Evolutionary conservation across 108 stramenopile genomes (phyloP).

Genomic region (Pseudonitzschia multiseries): DNA sequence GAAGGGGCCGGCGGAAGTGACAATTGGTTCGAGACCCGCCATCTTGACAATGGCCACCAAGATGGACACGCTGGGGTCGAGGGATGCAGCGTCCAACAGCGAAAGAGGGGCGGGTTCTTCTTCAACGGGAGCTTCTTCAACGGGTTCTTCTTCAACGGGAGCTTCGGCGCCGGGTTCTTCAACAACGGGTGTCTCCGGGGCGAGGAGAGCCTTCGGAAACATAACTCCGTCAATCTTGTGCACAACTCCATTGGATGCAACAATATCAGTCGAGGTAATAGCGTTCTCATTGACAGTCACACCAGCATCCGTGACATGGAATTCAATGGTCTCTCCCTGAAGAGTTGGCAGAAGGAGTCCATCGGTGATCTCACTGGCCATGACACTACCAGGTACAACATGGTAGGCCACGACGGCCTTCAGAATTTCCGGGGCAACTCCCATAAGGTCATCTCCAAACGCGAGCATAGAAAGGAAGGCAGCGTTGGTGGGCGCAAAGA

Average conservation of each 20-base stretch:
- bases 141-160: neutral
- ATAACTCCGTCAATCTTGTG: conserved; percentile 50
- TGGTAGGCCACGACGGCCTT: conserved; percentile 36
- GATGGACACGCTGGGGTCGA: neutral
- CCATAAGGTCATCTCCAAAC: neutral
- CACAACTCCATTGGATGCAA: conserved; percentile 45
- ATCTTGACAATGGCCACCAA: neutral
- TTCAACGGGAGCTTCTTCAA: neutral
- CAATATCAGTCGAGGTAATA: conserved; percentile 34
- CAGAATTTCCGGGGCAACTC: neutral
- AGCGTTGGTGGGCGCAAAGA: conserved; percentile 57
- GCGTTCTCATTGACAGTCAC: conserved; percentile 33
- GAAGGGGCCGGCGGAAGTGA: conserved; percentile 33
- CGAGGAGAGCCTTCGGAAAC: conserved; percentile 13
- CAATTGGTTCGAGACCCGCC: conserved; percentile 25
- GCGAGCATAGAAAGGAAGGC: conserved; percentile 33
- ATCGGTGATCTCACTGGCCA: conserved; percentile 7
- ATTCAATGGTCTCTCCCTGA: conserved; percentile 10
- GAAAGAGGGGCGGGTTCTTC: neutral
- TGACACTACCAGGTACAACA: conserved; percentile 25
- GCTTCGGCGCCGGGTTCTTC: neutral
- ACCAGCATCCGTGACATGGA: conserved; percentile 23
- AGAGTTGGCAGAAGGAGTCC: conserved; percentile 14
- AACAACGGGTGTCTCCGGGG: neutral
- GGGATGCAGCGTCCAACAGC: conserved; percentile 16